Conservation (phyloP, 371 early-diverging fungal genomes). For the Mortierella sp. region DNA sequence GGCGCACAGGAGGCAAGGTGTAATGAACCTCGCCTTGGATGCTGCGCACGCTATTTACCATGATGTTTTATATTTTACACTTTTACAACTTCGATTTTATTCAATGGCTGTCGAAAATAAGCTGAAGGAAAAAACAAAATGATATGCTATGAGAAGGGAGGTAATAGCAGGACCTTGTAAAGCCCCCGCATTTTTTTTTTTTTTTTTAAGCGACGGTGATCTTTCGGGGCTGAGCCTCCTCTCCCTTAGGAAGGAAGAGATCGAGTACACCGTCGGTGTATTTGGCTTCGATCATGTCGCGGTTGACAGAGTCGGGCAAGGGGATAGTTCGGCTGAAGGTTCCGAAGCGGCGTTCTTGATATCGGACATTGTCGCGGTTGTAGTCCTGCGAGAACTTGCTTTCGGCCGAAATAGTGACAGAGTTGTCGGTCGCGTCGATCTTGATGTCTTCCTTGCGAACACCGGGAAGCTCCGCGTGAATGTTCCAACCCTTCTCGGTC, state of each 20-base stretch:
- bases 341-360: slow-evolving; percentile 65
- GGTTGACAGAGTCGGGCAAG: slow-evolving; percentile 61
- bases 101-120: too few species aligned
- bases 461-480: slow-evolving; percentile 65
- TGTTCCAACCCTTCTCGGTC: slow-evolving; percentile 54
- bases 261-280: slow-evolving; percentile 69
- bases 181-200: too few species aligned
- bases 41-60: too few species aligned
- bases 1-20: too few species aligned
- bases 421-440: slow-evolving; percentile 53
- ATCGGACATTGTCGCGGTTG: slow-evolving; percentile 55
- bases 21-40: too few species aligned
- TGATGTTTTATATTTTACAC: too few species aligned
- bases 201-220: slow-evolving; percentile 51
- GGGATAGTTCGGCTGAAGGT: slow-evolving; percentile 62
- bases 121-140: too few species aligned
- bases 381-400: slow-evolving; percentile 52
- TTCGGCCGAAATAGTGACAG: slow-evolving; percentile 57
- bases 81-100: too few species aligned
- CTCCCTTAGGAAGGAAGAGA: slow-evolving; percentile 63
- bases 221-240: slow-evolving; percentile 32
- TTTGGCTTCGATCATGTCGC: slow-evolving; percentile 62
- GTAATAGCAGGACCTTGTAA: too few species aligned
- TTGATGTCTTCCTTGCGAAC: slow-evolving; percentile 62
- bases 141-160: too few species aligned